Base-by-base conservation (phyloP, 139 green algal species). In the Volvox africanus region DNA sequence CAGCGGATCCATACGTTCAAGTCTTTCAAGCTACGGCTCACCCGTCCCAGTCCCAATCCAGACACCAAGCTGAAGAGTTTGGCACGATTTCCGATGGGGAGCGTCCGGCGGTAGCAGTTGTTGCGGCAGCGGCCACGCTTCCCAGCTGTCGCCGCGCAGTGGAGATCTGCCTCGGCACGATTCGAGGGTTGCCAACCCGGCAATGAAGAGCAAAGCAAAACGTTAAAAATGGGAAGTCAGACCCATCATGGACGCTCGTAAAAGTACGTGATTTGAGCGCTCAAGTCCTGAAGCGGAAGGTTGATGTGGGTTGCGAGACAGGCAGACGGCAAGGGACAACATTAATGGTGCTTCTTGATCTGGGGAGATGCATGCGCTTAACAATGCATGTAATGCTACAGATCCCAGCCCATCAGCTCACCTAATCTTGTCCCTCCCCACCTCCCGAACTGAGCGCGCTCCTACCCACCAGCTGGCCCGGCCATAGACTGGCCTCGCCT, bases 391-490 rank as follows among this genome's bases (percentile, higher is more conserved):
- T 55, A 55, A 55, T 55, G 44, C 44, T 55, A 55, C 9, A 55
- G 44, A 55, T 21, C 71, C 20, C 20, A 30, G 26, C 71, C 71
- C 2, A 21, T 21, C 71, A n/a, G 14, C 26, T 79, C 71, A 79
- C 76, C 30, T 19, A 55, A 55, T 9, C n/a, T n/a, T n/a, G n/a
- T n/a, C n/a, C n/a, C n/a, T 32, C 24, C 16, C 76, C 30, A 28
- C 76, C 76, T 32, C 33, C 76, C 33, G 76, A 37, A 0, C 65
- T 24, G 65, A 26, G 65, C 65, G 65, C 24, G 65, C 9, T 12
- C 65, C 55, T 26, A 16, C 65, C 19, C 85, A 89, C 85, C 85
- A 89, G 85, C 37, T 69, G 85, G 9, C 68, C 85, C 16, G 61
- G 65, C 6, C 22, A 30, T 14, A 82, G 69, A 30, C 37, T 30